Percentiles rank a stretch among this genome's conserved stretches.
Evolutionary conservation across 805 yeast species (phyloP).

Genomic region (Hanseniaspora clermontiae): DNA sequence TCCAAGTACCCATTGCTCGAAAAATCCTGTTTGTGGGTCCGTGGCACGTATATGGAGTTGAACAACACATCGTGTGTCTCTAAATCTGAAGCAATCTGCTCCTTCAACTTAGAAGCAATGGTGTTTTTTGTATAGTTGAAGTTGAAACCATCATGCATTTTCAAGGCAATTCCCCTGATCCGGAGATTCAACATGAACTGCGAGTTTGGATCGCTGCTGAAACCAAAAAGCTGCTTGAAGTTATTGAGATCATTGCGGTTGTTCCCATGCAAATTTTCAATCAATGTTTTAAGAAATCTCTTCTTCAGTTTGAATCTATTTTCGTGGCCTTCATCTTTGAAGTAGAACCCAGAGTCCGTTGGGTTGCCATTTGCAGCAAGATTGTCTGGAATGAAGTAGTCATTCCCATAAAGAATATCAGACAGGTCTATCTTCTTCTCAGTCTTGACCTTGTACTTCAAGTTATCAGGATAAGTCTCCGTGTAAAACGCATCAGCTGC

Average conservation of each 20-base stretch:
- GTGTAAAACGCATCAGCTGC: conserved; percentile 64
- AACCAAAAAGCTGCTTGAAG: background rate
- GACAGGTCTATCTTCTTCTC: conserved; percentile 30
- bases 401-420: conserved; percentile 29
- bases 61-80: conserved; percentile 32
- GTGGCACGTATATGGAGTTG: conserved; percentile 64
- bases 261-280: background rate
- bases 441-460: conserved; percentile 37
- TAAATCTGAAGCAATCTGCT: conserved; percentile 22
- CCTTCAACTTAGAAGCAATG: conserved; percentile 51
- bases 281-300: conserved; percentile 10
- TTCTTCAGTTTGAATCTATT: conserved; percentile 4
- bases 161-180: conserved; percentile 25
- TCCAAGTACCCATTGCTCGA: background rate
- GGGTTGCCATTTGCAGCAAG: background rate
- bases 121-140: conserved; percentile 67
- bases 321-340: conserved; percentile 25
- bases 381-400: conserved; percentile 17
- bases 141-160: conserved; percentile 80
- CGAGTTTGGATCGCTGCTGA: background rate
- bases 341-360: conserved; percentile 30
- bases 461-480: conserved; percentile 43
- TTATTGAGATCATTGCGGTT: background rate
- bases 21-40: conserved; percentile 18
- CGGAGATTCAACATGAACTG: background rate